phyloP scores from a whole-genome alignment of 257 asterid genomes.

The Leptodermis oblonga region DNA sequence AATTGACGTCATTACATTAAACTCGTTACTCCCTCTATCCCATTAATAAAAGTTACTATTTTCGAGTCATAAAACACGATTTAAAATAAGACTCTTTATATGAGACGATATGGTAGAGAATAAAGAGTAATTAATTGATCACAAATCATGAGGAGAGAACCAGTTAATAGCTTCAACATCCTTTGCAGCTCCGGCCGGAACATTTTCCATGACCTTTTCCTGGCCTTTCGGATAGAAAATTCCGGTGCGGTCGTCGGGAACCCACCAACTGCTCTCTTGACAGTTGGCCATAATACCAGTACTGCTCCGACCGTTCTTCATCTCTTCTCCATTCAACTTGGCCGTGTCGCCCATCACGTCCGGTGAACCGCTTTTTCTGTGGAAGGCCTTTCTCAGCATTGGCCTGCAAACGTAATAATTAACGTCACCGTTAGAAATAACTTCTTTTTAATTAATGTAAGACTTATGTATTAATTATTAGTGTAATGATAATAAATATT shows the following conservation, averaged over 20 bases:
- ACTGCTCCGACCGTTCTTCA: conserved; percentile 17
- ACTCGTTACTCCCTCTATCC: no score
- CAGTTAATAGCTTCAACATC: conserved; percentile 34
- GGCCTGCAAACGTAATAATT: no score
- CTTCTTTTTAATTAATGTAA: no score
- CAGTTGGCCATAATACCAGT: conserved; percentile 4
- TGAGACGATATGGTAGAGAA: no score
- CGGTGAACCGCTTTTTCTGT: conserved; percentile 38
- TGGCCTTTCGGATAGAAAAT: conserved; percentile 69
- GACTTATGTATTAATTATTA: no score
- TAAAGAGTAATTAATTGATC: no score
- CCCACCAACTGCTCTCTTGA: conserved; percentile 39
- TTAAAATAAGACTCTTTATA: no score
- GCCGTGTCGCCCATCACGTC: conserved; percentile 30
- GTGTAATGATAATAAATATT: no score
- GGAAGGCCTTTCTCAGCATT: conserved; percentile 52
- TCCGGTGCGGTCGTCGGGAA: conserved; percentile 56
- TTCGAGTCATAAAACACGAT: no score
- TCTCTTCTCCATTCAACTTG: conserved; percentile 45
- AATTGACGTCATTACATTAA: no score
- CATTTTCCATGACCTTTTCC: conserved; percentile 53
- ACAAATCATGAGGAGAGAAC: conserved; percentile 33
- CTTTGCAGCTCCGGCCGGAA: conserved; percentile 42
- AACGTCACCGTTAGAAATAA: no score
- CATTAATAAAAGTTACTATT: no score